Conservation (phyloP, 352 stramenopile genomes). For the Globisporangium takayamanum region DNA sequence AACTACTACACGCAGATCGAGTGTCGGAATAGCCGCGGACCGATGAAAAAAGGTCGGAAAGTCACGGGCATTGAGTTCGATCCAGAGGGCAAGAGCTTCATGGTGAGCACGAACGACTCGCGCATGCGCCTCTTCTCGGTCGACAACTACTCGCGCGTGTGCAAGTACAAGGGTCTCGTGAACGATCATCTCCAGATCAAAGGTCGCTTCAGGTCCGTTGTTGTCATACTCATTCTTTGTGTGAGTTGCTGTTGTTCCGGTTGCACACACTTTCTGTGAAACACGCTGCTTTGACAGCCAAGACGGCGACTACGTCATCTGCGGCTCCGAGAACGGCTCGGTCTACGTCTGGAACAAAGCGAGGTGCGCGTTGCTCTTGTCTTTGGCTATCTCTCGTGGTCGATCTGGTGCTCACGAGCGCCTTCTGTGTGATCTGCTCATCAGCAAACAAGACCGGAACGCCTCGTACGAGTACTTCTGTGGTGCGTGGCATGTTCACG, state of each 20-base stretch:
- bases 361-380: constrained; percentile 20
- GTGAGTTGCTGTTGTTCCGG: neutral
- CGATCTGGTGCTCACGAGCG: constrained; percentile 20
- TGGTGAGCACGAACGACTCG: constrained; percentile 91
- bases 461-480: constrained; percentile 76
- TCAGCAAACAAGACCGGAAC: constrained; percentile 73
- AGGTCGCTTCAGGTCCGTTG: constrained; percentile 62
- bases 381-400: neutral
- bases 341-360: constrained; percentile 87
- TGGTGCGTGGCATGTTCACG: neutral
- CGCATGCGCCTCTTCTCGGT: constrained; percentile 86
- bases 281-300: constrained; percentile 30
- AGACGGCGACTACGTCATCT: constrained; percentile 84
- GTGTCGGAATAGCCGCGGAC: constrained; percentile 81
- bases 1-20: constrained; percentile 93
- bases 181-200: constrained; percentile 87
- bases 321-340: constrained; percentile 77
- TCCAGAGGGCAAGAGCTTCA: constrained; percentile 84
- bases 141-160: constrained; percentile 88
- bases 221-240: neutral
- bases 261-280: neutral
- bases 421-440: constrained; percentile 26
- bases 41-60: constrained; percentile 85
- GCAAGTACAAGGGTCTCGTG: constrained; percentile 90
- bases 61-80: constrained; percentile 89